Conservation (phyloP, 2,329 filamentous ascomycete species). For the Cladobotryum protrusum region DNA sequence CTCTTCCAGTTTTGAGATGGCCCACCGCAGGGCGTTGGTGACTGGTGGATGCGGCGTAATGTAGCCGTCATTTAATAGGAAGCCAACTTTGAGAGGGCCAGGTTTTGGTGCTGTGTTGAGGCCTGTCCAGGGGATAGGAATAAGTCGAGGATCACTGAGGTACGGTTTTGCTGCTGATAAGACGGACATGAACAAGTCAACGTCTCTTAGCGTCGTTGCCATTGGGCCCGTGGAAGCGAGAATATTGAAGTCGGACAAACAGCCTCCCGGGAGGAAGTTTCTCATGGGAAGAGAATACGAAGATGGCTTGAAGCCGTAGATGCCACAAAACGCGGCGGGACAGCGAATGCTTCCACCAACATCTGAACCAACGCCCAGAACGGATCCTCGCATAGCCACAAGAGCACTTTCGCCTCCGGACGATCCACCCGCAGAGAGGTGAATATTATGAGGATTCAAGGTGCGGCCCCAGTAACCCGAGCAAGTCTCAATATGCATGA, state of each 20-base stretch:
- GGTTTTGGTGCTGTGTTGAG: conserved; percentile 8
- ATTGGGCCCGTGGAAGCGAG: conserved; percentile 29
- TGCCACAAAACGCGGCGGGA: conserved; percentile 35
- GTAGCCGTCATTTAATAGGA: conserved; percentile 33
- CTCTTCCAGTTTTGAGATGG: conserved; percentile 16
- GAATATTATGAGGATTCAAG: conserved; percentile 54
- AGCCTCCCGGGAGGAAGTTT: conserved; percentile 12
- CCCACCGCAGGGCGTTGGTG: conserved; percentile 30
- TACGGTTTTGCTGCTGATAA: conserved; percentile 21
- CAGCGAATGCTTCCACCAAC: conserved; percentile 30
- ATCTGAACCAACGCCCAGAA: conserved; percentile 33
- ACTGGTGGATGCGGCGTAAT: conserved; percentile 35
- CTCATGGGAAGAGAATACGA: conserved; percentile 24
- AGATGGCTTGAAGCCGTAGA: conserved; percentile 37
- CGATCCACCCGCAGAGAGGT: conserved; percentile 54
- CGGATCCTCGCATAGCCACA: conserved; percentile 31
- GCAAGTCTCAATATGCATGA: conserved; percentile 49
- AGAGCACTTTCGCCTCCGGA: conserved; percentile 49
- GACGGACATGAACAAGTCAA: conserved; percentile 28
- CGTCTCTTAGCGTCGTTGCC: conserved; percentile 25
- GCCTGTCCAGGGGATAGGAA: conserved; percentile 29
- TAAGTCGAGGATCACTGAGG: conserved; percentile 24
- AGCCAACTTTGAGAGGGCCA: conserved; percentile 31
- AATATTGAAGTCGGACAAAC: conserved; percentile 28
- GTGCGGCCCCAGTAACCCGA: conserved; percentile 51